These are phyloP conservation scores for Amphirosellinia nigrospora DNA, from an alignment of 495 filamentous ascomycete genomes.

Conservation along the genomic window DNA sequence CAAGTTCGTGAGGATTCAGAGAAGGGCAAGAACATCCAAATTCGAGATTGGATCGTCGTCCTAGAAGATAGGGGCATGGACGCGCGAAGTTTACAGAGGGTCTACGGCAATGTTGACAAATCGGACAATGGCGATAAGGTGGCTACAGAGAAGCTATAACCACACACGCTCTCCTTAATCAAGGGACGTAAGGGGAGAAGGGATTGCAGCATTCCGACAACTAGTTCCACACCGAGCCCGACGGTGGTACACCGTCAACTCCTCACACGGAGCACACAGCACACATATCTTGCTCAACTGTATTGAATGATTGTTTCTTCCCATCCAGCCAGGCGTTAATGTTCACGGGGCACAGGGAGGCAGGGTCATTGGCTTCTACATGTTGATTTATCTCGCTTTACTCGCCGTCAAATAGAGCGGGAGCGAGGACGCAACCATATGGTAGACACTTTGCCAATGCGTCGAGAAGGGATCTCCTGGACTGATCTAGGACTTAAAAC, in stretches of 20 bases:
- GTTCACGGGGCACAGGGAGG: conserved; percentile 35
- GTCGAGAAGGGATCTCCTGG: not conserved
- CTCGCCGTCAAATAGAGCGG: not conserved
- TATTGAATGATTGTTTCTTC: conserved; percentile 37
- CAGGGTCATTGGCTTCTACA: conserved; percentile 30
- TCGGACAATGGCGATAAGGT: conserved; percentile 32
- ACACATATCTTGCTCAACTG: conserved; percentile 24
- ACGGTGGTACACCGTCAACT: not conserved
- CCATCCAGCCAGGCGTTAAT: conserved; percentile 41
- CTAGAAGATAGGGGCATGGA: conserved; percentile 68
- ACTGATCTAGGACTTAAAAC: not conserved
- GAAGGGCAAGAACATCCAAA: conserved; percentile 68
- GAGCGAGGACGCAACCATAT: not conserved
- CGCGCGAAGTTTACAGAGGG: conserved; percentile 57
- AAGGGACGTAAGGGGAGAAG: not conserved
- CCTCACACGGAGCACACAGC: not conserved
- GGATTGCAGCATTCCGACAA: not conserved
- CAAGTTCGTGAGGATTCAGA: conserved; percentile 67
- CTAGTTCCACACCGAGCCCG: not conserved
- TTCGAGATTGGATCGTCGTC: conserved; percentile 69
- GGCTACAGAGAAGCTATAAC: conserved; percentile 29
- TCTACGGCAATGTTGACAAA: conserved; percentile 58
- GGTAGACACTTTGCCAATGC: not conserved
- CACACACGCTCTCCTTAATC: not conserved
- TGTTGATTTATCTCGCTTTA: conserved; percentile 21